Conservation (phyloP, 208 protist genomes). For the Novymonas esmeraldas region DNA sequence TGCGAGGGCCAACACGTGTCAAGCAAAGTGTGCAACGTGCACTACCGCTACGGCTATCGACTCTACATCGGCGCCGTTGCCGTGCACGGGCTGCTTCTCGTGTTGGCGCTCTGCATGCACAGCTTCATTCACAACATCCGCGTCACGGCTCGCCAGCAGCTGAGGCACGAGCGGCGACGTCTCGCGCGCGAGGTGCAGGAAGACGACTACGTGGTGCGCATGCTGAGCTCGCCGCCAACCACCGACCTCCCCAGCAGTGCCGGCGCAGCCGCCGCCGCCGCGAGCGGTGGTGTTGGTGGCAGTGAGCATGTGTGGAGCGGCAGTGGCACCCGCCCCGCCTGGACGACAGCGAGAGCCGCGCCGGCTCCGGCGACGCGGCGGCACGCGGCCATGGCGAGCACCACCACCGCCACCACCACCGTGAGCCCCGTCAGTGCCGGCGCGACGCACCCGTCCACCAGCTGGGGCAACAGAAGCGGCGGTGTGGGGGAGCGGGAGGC, state of each 20-base stretch:
- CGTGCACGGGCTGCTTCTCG: slow-evolving; percentile 43
- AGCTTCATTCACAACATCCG: slow-evolving; percentile 57
- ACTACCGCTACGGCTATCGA: slow-evolving; percentile 61
- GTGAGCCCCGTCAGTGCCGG: too few species aligned
- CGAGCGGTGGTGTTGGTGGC: too few species aligned
- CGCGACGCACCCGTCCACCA: too few species aligned
- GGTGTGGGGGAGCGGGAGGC: not conserved
- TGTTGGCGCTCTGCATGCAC: slow-evolving; percentile 61
- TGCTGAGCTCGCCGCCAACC: slow-evolving; percentile 7
- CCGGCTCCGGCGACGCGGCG: too few species aligned
- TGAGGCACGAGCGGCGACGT: slow-evolving; percentile 31
- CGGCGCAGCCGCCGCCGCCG: not conserved
- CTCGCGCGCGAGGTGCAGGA: slow-evolving; percentile 4
- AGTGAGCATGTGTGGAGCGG: too few species aligned
- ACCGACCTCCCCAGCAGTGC: not conserved
- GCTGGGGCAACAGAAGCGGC: not conserved
- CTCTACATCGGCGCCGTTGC: slow-evolving; percentile 55
- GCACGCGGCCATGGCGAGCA: too few species aligned
- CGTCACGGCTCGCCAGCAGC: slow-evolving; percentile 22
- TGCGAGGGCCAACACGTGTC: slow-evolving; percentile 40
- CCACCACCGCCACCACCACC: too few species aligned
- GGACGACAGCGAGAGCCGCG: too few species aligned
- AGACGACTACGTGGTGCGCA: slow-evolving; percentile 21
- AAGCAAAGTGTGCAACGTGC: slow-evolving; percentile 19
- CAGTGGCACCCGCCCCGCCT: too few species aligned